phyloP scores from a whole-genome alignment of 2,329 filamentous ascomycete species.

The Ophiostoma ulmi region DNA sequence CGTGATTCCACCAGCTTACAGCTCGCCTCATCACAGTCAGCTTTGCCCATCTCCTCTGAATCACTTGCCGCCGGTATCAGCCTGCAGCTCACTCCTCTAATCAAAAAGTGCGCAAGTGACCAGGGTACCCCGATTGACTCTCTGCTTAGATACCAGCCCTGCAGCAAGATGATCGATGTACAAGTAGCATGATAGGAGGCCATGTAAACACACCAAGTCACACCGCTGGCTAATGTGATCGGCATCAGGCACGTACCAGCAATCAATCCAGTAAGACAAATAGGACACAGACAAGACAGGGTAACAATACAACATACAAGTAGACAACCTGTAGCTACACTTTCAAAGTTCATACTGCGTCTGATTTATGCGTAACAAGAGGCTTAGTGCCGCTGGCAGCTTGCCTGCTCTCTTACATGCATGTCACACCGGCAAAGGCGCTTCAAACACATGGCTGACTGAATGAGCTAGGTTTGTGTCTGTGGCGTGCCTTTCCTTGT shows the following conservation, averaged over 20 bases:
- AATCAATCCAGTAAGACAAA: not conserved
- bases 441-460: not conserved
- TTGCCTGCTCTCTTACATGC: not conserved
- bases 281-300: not conserved
- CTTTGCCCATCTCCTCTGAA: not conserved
- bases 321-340: not conserved
- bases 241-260: slow-evolving; percentile 3
- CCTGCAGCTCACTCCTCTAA: not conserved
- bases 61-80: not conserved
- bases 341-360: not conserved
- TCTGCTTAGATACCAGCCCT: not conserved
- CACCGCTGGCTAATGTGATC: slow-evolving; percentile 10
- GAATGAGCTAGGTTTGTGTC: not conserved
- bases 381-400: not conserved
- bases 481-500: not conserved
- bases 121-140: not conserved
- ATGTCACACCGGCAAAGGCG: not conserved
- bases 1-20: too few species aligned
- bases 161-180: not conserved
- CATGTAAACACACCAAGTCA: slow-evolving; percentile 3
- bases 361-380: not conserved
- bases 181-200: not conserved
- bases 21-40: not conserved
- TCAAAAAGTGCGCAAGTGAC: not conserved
- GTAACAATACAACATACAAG: not conserved